Percentiles rank a stretch among this genome's conserved stretches.
These are phyloP conservation scores for Hamamelis virginiana DNA, from an alignment of 164 flowering plant species.

Conservation along the genomic window DNA sequence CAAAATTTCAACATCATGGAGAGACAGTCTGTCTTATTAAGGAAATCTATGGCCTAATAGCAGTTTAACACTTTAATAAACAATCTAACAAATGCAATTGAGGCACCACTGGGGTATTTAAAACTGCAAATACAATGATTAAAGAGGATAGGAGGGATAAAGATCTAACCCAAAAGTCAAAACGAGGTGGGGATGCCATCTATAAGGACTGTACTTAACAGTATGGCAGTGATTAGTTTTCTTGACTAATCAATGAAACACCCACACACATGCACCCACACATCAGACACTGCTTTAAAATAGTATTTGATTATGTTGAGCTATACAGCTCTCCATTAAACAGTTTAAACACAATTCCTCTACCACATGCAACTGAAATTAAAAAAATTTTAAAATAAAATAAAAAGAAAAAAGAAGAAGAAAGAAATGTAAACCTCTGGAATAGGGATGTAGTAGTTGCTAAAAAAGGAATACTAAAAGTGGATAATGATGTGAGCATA, in stretches of 20 bases:
- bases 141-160: not conserved
- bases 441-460: not conserved
- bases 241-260: too few species aligned
- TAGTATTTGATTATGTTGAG: too few species aligned
- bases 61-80: not conserved
- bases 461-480: constrained; percentile 10
- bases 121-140: not conserved
- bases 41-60: not conserved
- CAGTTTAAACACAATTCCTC: too few species aligned
- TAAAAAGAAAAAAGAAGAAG: too few species aligned
- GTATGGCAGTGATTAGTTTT: too few species aligned
- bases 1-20: not conserved
- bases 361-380: not conserved
- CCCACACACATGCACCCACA: too few species aligned
- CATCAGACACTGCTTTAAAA: too few species aligned
- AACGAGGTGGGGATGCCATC: not conserved
- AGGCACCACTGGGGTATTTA: not conserved
- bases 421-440: not conserved
- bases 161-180: not conserved
- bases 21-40: not conserved
- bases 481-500: too few species aligned
- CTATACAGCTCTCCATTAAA: too few species aligned
- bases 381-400: too few species aligned
- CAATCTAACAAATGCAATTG: not conserved
- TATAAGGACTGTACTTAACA: too few species aligned